phyloP scores from a whole-genome alignment of 768 basidiomycete species.

The Trametes gibbosa region DNA sequence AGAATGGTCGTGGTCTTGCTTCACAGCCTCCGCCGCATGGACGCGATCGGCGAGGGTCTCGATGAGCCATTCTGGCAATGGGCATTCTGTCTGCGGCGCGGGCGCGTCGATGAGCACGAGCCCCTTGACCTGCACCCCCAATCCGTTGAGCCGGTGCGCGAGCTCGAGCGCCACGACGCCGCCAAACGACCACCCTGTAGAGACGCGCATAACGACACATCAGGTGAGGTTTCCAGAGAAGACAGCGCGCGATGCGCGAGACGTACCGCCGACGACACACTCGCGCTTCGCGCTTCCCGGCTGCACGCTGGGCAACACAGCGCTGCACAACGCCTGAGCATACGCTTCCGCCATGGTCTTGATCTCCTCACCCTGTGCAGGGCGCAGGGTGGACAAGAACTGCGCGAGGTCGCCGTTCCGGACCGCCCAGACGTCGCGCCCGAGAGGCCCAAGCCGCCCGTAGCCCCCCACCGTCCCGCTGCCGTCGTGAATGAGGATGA shows the following conservation, averaged over 20 bases:
- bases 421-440: slow-evolving; percentile 59
- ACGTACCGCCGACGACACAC: slow-evolving; percentile 58
- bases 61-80: slow-evolving; percentile 53
- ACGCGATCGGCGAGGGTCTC: slow-evolving; percentile 30
- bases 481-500: slow-evolving; percentile 74
- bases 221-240: not conserved
- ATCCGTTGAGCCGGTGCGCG: slow-evolving; percentile 47
- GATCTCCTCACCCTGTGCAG: not conserved
- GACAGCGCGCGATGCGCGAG: not conserved
- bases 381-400: not conserved
- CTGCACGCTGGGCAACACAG: slow-evolving; percentile 30
- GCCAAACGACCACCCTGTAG: slow-evolving; percentile 80
- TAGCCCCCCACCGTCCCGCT: slow-evolving; percentile 54
- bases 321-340: too few species aligned
- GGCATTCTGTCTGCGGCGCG: slow-evolving; percentile 47
- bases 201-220: not conserved
- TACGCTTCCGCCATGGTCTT: slow-evolving; percentile 21
- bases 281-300: slow-evolving; percentile 24
- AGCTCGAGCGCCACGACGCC: slow-evolving; percentile 70
- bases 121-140: slow-evolving; percentile 47
- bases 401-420: slow-evolving; percentile 40
- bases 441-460: slow-evolving; percentile 43
- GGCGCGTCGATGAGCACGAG: slow-evolving; percentile 70
- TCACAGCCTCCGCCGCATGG: not conserved
- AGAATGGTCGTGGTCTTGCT: not conserved